Evolutionary conservation across 805 yeast genomes (phyloP), one percentile per base, ranked within the genome.

Genomic region (Hanseniaspora mollemarum): DNA sequence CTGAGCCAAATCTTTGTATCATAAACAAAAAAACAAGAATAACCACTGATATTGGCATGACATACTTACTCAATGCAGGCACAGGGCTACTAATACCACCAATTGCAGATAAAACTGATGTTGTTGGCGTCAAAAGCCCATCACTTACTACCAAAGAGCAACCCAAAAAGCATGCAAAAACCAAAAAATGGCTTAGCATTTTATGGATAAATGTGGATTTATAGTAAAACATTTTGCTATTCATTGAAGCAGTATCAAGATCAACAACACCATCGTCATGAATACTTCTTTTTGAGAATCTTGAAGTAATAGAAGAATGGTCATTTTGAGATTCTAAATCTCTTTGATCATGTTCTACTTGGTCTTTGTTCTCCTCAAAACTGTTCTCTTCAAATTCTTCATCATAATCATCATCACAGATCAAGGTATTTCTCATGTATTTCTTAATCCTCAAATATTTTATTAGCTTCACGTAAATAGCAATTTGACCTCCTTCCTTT

Each of bases 401-500:
- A 18, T 65, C 67, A n/a, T 54, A 54, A 32, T 62, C 64, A 18
- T 56, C 54, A 1, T 58, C 62, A 28, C 75, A 73, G 18, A 54
- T 50, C 1, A 73, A 66, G 26, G 58, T 57, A 3, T 71, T 74
- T 24, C 76, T 74, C 39, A 59, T 62, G 2, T 74, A 75, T 18
- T 44, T 44, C 13, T 75, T 77, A 45, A 75, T 63, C 35, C 68
- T 69, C 54, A 76, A 61, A 33, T 65, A 63, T 37, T 77, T 65
- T 4, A 80, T 78, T 31, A 76, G 69, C 58, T 76, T 76, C 21
- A 81, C 74, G 56, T 77, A 78, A 39, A 78, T 71, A n/a, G 83
- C 82, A 31, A 78, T 72, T 54, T 76, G 80, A 1, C 83, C 82
- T 54, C 83, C 82, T 59, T 77, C 80, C 42, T 78, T 79, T 42